phyloP scores from a whole-genome alignment of 2,329 filamentous ascomycete genomes.

The Colletotrichum sp. region DNA sequence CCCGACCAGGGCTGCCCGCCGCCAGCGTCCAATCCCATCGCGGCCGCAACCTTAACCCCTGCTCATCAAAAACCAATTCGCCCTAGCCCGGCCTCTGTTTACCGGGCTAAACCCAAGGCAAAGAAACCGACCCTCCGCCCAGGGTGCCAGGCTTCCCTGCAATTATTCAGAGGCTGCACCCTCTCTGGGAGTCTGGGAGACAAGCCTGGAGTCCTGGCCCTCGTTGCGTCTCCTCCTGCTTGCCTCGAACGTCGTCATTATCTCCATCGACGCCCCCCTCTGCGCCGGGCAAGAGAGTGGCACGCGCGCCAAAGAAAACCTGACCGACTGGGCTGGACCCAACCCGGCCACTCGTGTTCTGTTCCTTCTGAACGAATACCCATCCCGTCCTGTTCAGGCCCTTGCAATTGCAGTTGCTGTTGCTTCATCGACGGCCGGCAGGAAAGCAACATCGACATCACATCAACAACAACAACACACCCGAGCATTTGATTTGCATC shows the following conservation, averaged over 20 bases:
- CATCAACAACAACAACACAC: neutral
- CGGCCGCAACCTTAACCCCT: neutral
- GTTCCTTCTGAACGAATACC: neutral
- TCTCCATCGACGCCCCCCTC: neutral
- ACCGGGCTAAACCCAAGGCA: neutral
- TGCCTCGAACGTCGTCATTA: constrained; percentile 12
- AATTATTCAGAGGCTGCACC: neutral
- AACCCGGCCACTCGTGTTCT: neutral
- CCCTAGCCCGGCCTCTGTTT: neutral
- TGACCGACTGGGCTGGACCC: constrained; percentile 17
- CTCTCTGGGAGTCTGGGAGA: neutral
- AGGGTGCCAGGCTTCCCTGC: neutral
- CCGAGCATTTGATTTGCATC: neutral
- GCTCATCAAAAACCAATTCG: neutral
- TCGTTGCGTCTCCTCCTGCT: neutral
- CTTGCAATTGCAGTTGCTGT: neutral
- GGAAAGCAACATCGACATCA: neutral
- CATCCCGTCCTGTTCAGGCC: neutral
- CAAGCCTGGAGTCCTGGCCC: neutral
- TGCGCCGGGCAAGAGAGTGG: neutral
- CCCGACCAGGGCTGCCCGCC: neutral
- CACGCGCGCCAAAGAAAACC: constrained; percentile 11
- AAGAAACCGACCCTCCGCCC: neutral
- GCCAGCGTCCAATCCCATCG: neutral
- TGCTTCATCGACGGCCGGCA: neutral